Evolutionary conservation across 495 filamentous ascomycete genomes (phyloP).

Genomic region (Aspergillus homomorphus): DNA sequence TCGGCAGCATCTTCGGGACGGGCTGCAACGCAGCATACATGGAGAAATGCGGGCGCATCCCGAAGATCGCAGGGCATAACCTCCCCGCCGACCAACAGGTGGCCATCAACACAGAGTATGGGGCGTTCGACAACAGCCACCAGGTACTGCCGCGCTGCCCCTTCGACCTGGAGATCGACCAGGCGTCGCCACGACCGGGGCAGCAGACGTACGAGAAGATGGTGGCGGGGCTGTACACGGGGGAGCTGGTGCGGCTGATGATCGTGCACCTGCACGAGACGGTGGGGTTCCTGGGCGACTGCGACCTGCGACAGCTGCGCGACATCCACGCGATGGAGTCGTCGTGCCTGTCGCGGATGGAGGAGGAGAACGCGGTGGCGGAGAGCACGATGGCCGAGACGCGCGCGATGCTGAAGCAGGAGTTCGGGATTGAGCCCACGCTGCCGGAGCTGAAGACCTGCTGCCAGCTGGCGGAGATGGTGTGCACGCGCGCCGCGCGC

Average conservation of each 20-base stretch:
- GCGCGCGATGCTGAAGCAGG: constrained; percentile 65
- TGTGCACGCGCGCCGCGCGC: constrained; percentile 83
- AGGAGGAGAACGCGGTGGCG: constrained; percentile 55
- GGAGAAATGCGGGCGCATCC: constrained; percentile 77
- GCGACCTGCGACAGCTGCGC: constrained; percentile 56
- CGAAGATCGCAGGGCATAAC: constrained; percentile 79
- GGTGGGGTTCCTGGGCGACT: constrained; percentile 30
- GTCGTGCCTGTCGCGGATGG: constrained; percentile 73
- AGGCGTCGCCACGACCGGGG: constrained; percentile 38
- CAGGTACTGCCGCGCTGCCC: constrained; percentile 64
- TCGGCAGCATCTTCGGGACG: constrained; percentile 95
- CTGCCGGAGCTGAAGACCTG: constrained; percentile 73
- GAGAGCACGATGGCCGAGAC: constrained; percentile 38
- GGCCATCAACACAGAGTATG: constrained; percentile 97
- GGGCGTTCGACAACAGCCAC: constrained; percentile 92
- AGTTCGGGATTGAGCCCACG: constrained; percentile 61
- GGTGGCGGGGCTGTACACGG: constrained; percentile 47
- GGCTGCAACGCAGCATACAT: constrained; percentile 97
- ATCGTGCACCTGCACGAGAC: constrained; percentile 36
- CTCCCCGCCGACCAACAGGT: constrained; percentile 77
- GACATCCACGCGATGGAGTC: constrained; percentile 76
- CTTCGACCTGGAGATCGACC: constrained; percentile 39
- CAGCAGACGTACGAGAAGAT: constrained; percentile 51
- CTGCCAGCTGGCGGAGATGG: constrained; percentile 76
- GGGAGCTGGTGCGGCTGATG: constrained; percentile 44